Base-by-base conservation (phyloP, 2,329 filamentous ascomycete genomes). In the Pleurostoma richardsiae region DNA sequence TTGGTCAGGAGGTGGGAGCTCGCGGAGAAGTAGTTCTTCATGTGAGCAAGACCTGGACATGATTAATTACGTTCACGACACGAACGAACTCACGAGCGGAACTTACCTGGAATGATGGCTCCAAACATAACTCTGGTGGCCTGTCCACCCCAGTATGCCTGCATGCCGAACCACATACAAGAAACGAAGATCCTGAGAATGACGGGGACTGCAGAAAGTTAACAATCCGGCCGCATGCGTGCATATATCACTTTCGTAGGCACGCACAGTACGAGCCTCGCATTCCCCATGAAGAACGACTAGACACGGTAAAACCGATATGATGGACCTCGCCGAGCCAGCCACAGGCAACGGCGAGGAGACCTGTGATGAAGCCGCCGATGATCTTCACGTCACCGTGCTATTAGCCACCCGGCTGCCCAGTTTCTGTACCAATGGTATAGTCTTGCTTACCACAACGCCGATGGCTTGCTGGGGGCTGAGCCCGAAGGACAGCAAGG, bases 61-160 rank as follows among this genome's bases (percentile, higher is more conserved):
- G 33, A 2, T 36, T 8, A 36, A 2, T 36, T 36, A 2, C 51
- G 53, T 57, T 10, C 26, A 6, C 42, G 5, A 7, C 11, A 38
- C 29, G 33, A 36, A 36, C n/a, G 33, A 8, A 8, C 8, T 36
- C 8, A 36, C 33, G 33, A 36, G 33, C n/a, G n/a, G n/a, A 8
- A 36, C n/a, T 36, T 36, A 51, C 56, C 56, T 2, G 59, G 59
- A 36, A 62, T 59, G 30, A 61, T 50, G 43, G 58, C 56, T 19
- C 59, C 56, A 41, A 62, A 50, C 46, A 52, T 52, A 19, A 61
- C 56, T 42, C 58, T 8, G 33, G 58, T 59, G 10, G 57, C 57
- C 40, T 59, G 56, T n/a, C 57, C 57, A 28, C 56, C 57, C 56
- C 53, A 62, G 38, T 55, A 62, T 0, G 59, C 59, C 48, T 60